These are phyloP conservation scores for Prillingera fragicola DNA, from an alignment of 1,284 basidiomycete genomes.

Conservation along the genomic window DNA sequence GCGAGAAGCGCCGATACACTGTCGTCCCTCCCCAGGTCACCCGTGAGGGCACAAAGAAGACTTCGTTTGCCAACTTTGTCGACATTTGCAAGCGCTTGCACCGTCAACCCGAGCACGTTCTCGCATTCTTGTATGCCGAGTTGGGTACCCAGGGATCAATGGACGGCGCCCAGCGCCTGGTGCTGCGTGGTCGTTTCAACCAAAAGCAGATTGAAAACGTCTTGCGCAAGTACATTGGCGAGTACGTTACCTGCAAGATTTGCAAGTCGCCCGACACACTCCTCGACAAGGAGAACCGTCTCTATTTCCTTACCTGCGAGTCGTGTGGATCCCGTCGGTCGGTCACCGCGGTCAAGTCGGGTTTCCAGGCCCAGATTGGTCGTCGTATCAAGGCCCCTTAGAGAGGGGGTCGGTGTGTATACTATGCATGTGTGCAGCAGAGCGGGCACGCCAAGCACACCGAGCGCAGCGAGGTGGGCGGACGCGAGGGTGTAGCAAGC, in stretches of 20 bases:
- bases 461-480: no score
- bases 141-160: conserved; percentile 97
- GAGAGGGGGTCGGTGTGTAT: conserved; percentile 7
- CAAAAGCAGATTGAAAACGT: conserved; percentile 99
- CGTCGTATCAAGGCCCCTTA: conserved; percentile 18
- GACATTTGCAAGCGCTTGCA: conserved; percentile 99
- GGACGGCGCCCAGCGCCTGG: conserved; percentile 84
- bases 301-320: conserved; percentile 98
- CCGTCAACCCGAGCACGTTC: conserved; percentile 97
- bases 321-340: conserved; percentile 87
- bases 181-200: conserved; percentile 97
- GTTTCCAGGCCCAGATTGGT: conserved; percentile 89
- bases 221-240: conserved; percentile 93
- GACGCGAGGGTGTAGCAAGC: no score
- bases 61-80: conserved; percentile 88
- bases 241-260: conserved; percentile 99
- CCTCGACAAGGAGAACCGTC: conserved; percentile 94
- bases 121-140: conserved; percentile 95
- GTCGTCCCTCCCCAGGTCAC: conserved; percentile 94
- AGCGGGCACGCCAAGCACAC: no score
- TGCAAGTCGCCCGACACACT: conserved; percentile 98
- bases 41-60: conserved; percentile 92
- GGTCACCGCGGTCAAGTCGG: conserved; percentile 95
- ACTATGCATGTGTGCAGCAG: conserved; percentile 13
- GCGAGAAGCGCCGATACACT: conserved; percentile 86